A percentile compares a stretch with the other conserved stretches of the same genome.
Conservation (phyloP, 768 basidiomycete species). For the Asterophora parasitica region DNA sequence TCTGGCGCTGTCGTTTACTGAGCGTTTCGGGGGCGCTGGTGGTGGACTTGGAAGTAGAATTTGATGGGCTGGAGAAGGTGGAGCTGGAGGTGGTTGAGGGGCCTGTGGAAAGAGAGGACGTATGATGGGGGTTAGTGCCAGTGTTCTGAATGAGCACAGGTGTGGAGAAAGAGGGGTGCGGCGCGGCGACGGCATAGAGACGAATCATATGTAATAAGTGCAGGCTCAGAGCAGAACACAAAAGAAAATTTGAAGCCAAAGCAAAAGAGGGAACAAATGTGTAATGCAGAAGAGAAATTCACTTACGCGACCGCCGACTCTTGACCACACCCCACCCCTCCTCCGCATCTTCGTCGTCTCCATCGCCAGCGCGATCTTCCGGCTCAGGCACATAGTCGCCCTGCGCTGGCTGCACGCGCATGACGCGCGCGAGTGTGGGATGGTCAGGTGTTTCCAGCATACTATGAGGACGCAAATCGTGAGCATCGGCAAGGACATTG, state of each 20-base stretch:
- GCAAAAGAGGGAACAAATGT: not conserved
- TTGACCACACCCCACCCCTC: constrained; percentile 79
- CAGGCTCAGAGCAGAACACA: too few relatives aligned
- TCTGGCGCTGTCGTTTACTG: constrained; percentile 70
- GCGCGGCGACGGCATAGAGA: too few relatives aligned
- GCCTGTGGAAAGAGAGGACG: constrained; percentile 8
- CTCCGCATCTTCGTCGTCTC: constrained; percentile 66
- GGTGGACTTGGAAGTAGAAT: constrained; percentile 3
- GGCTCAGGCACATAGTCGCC: constrained; percentile 70
- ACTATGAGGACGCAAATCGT: constrained; percentile 32
- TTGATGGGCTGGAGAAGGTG: constrained; percentile 1
- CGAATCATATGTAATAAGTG: too few relatives aligned
- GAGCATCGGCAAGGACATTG: constrained; percentile 11
- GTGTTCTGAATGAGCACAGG: too few relatives aligned
- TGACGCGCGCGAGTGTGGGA: constrained; percentile 55
- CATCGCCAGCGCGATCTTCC: constrained; percentile 35
- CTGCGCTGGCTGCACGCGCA: constrained; percentile 69
- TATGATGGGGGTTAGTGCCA: not conserved
- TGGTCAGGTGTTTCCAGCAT: constrained; percentile 60
- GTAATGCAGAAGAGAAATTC: not conserved
- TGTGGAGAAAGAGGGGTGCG: too few relatives aligned
- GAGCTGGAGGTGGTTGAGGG: constrained; percentile 10
- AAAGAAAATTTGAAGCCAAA: too few relatives aligned
- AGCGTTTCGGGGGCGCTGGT: constrained; percentile 34
- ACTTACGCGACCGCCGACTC: constrained; percentile 44